These are phyloP conservation scores for Phytophthora constricta DNA, from an alignment of 352 stramenopile genomes.

Conservation along the genomic window DNA sequence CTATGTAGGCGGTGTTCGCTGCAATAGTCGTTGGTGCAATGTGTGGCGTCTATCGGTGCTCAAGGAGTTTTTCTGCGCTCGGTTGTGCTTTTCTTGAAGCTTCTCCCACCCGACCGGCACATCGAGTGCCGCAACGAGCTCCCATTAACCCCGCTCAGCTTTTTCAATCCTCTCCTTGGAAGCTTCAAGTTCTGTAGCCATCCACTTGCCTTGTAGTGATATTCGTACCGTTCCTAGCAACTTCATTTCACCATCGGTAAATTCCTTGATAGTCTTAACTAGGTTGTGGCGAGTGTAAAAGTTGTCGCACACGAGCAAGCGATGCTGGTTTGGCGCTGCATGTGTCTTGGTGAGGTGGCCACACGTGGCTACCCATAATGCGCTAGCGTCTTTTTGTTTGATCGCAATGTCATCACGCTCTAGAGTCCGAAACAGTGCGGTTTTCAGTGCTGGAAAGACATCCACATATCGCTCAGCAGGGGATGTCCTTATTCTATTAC, in stretches of 20 bases:
- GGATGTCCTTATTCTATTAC: background rate
- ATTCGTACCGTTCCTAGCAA: slow-evolving; percentile 8
- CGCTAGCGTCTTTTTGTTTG: slow-evolving; percentile 2
- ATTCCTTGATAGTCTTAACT: slow-evolving; percentile 3
- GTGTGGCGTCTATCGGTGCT: background rate
- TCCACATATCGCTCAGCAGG: slow-evolving; percentile 6
- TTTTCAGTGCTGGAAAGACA: slow-evolving; percentile 3
- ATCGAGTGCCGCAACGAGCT: slow-evolving; percentile 8
- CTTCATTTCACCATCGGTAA: slow-evolving; percentile 11
- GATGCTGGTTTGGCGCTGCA: background rate
- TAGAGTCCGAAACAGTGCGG: slow-evolving; percentile 2
- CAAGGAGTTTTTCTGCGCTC: background rate
- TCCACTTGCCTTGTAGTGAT: slow-evolving; percentile 13
- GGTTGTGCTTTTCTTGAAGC: slow-evolving; percentile 18
- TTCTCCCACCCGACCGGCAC: slow-evolving; percentile 2
- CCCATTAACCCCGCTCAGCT: slow-evolving; percentile 4
- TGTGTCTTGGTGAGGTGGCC: slow-evolving; percentile 11
- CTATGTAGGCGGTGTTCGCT: background rate
- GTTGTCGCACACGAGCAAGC: slow-evolving; percentile 13
- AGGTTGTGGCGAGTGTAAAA: slow-evolving; percentile 16
- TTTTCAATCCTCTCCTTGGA: slow-evolving; percentile 3
- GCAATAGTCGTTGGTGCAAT: background rate
- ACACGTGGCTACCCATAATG: slow-evolving; percentile 12
- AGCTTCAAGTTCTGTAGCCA: background rate
- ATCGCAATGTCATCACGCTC: background rate